These are phyloP conservation scores for Panaeolus papilionaceus DNA, from an alignment of 768 basidiomycete species.

Conservation along the genomic window DNA sequence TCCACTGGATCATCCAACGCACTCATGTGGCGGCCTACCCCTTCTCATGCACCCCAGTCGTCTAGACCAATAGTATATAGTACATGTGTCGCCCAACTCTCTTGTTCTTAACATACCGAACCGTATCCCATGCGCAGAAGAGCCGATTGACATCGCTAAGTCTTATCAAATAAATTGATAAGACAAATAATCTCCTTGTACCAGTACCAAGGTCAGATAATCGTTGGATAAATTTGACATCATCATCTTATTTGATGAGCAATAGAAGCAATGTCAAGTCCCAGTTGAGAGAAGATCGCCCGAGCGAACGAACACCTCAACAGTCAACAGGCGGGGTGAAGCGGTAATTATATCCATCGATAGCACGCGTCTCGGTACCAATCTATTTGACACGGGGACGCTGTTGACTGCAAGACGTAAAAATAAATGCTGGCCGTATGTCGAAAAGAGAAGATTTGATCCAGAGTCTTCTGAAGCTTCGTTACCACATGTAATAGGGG, in stretches of 20 bases:
- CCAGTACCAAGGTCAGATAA: background rate
- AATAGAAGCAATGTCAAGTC: background rate
- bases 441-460: background rate
- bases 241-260: background rate
- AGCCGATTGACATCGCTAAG: conserved; percentile 11
- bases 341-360: conserved; percentile 1
- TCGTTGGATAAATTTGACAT: background rate
- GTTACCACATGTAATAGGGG: background rate
- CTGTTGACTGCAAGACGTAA: conserved; percentile 1
- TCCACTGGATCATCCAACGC: no score
- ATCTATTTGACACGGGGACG: background rate
- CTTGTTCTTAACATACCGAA: background rate
- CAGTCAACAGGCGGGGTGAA: background rate
- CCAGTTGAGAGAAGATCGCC: background rate
- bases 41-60: background rate
- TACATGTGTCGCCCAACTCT: background rate
- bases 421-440: background rate
- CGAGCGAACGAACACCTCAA: background rate
- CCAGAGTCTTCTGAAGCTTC: background rate
- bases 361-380: background rate
- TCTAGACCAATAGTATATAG: background rate
- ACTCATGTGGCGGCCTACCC: background rate
- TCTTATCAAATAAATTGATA: background rate
- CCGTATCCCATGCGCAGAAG: background rate
- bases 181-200: background rate